Evolutionary conservation across 2,329 filamentous ascomycete species (phyloP), one percentile per base, ranked within the genome.

Genomic region (Xylariaceae sp.): DNA sequence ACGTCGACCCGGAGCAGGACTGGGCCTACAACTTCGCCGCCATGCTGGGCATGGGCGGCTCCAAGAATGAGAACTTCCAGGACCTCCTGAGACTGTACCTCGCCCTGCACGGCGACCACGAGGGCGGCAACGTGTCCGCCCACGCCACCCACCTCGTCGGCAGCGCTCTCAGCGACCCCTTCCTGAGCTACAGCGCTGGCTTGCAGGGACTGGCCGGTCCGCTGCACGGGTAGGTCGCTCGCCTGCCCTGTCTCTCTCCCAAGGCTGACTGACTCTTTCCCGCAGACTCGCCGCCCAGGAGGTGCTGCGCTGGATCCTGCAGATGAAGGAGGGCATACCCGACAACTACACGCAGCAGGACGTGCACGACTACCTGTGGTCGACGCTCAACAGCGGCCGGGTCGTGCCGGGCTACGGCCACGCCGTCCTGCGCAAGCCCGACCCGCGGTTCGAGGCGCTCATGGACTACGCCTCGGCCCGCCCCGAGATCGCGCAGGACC

Each of bases 1-100:
- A 83, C 59, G 69, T 93, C 31, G 89, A 98, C 52, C 63, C 77
- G 37, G 73, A 83, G 48, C 86, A 95, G 65, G 92, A 98, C 64
- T 98, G 92, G 92, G 83, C 89, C 1, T 94, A 95, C 72, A 98
- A 98, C 73, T 98, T 95, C 55, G 92, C 92, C 29, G 85, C 88
- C 46, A 88, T 96, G 78, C 76, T 96, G 34, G 90, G 90, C 55
- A 94, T 93, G 68, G 77, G 81, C 32, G 87, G 88, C 47, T 77
- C 82, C 61, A 72, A 94, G 63, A 82, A 96, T 50, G 85, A 89
- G 64, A 83, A 85, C 59, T 94, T 98, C 74, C 90, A 96, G 59
- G 92, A 98, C 54, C 73, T 98, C 14, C 75, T 98, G 43, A 79
- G 92, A 49, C 69, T 98, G 19, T 98, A 98, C 64, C 79, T 98